phyloP scores from a whole-genome alignment of 331 rosid species.

The Dryas integrifolia region DNA sequence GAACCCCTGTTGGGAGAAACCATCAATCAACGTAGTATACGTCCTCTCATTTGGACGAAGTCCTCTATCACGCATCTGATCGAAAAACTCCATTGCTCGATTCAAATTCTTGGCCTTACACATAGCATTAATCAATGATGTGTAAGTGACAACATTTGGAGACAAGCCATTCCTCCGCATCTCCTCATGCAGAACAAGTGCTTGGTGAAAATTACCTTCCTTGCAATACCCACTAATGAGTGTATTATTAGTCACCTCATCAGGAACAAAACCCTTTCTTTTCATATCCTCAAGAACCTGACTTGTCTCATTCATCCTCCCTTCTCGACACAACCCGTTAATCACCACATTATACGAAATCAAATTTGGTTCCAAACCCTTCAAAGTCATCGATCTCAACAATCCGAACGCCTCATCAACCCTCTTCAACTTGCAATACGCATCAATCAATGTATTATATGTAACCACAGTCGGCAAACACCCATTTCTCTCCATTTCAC shows the following conservation, averaged over 20 bases:
- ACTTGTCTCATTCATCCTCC: conserved; percentile 53
- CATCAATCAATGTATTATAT: conserved; percentile 65
- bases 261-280: conserved; percentile 52
- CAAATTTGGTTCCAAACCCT: conserved; percentile 66
- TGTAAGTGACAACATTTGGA: conserved; percentile 77
- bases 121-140: conserved; percentile 70
- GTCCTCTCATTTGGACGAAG: conserved; percentile 76
- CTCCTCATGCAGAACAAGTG: conserved; percentile 60
- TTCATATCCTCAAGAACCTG: conserved; percentile 61
- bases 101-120: conserved; percentile 75
- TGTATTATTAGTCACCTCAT: conserved; percentile 73
- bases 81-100: conserved; percentile 61
- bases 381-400: conserved; percentile 46
- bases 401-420: conserved; percentile 52
- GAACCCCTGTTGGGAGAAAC: conserved; percentile 69
- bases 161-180: conserved; percentile 72
- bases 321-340: conserved; percentile 69
- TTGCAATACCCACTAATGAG: conserved; percentile 74
- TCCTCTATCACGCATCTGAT: conserved; percentile 69
- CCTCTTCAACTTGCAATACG: conserved; percentile 47
- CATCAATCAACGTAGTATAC: conserved; percentile 71
- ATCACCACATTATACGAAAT: conserved; percentile 71
- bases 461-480: conserved; percentile 75
- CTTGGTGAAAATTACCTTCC: conserved; percentile 81
- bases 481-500: conserved; percentile 68